Conservation (phyloP, 805 yeast genomes). For the Pichia cephalocereana region DNA sequence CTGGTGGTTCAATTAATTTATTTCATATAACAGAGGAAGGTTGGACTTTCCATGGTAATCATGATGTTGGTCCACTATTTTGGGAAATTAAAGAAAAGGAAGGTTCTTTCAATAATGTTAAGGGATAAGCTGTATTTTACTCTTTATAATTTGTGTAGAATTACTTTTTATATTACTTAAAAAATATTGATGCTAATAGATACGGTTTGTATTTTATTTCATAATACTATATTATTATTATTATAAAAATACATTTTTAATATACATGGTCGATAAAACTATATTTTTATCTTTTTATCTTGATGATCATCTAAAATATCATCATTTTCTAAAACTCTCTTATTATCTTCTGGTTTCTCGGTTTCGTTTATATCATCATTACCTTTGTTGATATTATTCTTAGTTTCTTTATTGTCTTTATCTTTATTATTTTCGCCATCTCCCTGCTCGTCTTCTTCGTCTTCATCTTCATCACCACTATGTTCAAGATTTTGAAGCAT, state of each 20-base stretch:
- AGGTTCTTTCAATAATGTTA: constrained; percentile 80
- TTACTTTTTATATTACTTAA: too few species aligned
- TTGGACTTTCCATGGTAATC: constrained; percentile 94
- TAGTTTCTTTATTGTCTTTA: not conserved
- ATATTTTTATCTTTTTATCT: not conserved
- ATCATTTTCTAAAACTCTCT: not conserved
- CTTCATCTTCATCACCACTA: not conserved
- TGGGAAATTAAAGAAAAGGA: constrained; percentile 88
- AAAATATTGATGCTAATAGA: not conserved
- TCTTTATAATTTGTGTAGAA: not conserved
- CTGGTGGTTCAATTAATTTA: constrained; percentile 93
- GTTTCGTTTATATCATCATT: too few species aligned
- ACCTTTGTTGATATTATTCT: not conserved
- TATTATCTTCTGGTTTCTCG: not conserved
- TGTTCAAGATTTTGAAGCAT: constrained; percentile 6
- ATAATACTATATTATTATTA: too few species aligned
- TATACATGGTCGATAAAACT: not conserved
- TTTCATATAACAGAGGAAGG: constrained; percentile 91
- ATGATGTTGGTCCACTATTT: constrained; percentile 82
- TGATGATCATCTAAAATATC: not conserved
- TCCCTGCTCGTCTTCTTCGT: not conserved
- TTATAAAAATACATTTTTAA: too few species aligned
- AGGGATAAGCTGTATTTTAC: too few species aligned
- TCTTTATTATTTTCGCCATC: not conserved
- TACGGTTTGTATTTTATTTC: too few species aligned